Evolutionary conservation across 495 filamentous ascomycete species (phyloP).

Genomic region (Echria macrotheca): DNA sequence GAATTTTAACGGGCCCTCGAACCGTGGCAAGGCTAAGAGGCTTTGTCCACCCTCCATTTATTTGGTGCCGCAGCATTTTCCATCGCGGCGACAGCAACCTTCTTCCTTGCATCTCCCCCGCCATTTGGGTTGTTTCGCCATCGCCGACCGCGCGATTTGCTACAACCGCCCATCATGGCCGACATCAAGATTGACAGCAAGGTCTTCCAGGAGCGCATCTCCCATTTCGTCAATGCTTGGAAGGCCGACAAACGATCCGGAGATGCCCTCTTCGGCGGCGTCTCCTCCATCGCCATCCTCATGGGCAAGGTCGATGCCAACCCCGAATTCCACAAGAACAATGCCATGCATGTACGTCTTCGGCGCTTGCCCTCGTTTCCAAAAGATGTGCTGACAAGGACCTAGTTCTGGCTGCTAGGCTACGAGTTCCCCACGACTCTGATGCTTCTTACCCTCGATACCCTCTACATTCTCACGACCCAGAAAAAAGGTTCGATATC

Average conservation of each 20-base stretch:
- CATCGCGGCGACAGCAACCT: conserved; percentile 13
- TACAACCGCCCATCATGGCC: conserved; percentile 43
- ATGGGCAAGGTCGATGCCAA: conserved; percentile 93
- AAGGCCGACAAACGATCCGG: conserved; percentile 85
- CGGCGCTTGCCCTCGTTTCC: not conserved
- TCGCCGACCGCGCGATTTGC: conserved; percentile 23
- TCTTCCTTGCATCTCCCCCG: conserved; percentile 10
- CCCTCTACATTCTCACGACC: conserved; percentile 85
- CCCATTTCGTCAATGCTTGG: conserved; percentile 82
- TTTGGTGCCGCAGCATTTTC: conserved; percentile 16
- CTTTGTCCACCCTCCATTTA: conserved; percentile 6
- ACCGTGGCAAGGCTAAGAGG: too few species aligned
- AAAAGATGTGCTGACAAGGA: too few species aligned
- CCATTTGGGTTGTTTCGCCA: conserved; percentile 16
- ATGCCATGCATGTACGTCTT: conserved; percentile 81
- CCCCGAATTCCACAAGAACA: conserved; percentile 82
- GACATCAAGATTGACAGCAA: conserved; percentile 85
- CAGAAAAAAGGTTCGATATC: conserved; percentile 78
- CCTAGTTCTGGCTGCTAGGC: conserved; percentile 93
- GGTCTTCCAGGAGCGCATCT: conserved; percentile 85
- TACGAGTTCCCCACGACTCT: conserved; percentile 98
- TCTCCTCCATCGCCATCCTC: conserved; percentile 75
- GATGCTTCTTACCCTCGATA: conserved; percentile 82
- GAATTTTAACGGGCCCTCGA: conserved; percentile 1
- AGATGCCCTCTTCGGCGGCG: conserved; percentile 77